A percentile compares a stretch with the other conserved stretches of the same genome.
Evolutionary conservation across 345 rosid species (phyloP).

Genomic region (Camelina neglecta): DNA sequence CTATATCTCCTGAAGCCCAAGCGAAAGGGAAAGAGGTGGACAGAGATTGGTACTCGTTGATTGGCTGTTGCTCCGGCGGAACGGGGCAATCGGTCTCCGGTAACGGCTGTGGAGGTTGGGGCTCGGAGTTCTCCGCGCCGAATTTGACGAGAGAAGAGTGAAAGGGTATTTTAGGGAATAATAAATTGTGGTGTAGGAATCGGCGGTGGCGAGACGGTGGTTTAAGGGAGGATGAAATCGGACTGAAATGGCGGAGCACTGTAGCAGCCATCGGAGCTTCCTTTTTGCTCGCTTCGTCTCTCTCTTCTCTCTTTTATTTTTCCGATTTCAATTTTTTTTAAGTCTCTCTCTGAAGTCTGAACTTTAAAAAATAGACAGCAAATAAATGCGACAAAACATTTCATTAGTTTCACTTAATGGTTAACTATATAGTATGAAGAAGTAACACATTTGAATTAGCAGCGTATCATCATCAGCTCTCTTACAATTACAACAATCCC

Average conservation of each 20-base stretch:
- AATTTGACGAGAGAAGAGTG: conserved; percentile 50
- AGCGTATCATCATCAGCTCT: no score
- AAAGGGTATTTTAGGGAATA: conserved; percentile 23
- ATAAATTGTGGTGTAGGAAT: conserved; percentile 24
- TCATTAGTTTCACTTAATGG: no score
- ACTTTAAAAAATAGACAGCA: no score
- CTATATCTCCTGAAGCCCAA: conserved; percentile 70
- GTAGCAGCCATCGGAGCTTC: conserved; percentile 41
- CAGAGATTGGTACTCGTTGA: conserved; percentile 82
- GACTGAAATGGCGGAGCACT: conserved; percentile 37
- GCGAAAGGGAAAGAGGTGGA: conserved; percentile 87
- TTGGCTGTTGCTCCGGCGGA: conserved; percentile 80
- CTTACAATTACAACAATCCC: conserved; percentile 35
- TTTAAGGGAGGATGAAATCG: conserved; percentile 38
- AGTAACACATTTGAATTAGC: no score
- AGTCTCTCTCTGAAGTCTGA: no score
- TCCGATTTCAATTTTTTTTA: background rate
- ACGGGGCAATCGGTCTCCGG: conserved; percentile 89
- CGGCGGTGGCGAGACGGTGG: conserved; percentile 35
- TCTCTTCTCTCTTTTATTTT: background rate
- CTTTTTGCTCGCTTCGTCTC: no score
- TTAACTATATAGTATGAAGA: no score
- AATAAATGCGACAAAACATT: no score
- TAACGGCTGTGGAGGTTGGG: conserved; percentile 41
- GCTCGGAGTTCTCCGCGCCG: conserved; percentile 59